Evolutionary conservation across 1,284 basidiomycete genomes (phyloP), one percentile per base, ranked within the genome.

Genomic region (Ceratobasidium sp.): DNA sequence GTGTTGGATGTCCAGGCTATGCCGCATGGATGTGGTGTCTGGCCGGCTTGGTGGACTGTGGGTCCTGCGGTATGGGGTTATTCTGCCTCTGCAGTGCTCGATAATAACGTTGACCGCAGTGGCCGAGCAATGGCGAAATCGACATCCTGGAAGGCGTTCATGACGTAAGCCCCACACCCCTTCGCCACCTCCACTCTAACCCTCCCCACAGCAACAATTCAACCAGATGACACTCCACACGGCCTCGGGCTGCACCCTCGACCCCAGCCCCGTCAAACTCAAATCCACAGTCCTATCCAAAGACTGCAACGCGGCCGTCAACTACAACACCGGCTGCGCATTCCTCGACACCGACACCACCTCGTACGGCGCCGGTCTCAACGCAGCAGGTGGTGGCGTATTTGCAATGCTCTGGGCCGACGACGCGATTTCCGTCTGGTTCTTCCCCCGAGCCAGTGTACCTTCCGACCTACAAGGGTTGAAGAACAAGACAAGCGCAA

Each of bases 191-290:
- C 68, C 25, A 76, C 67, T 1, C 51, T 62, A 29, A 52, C 46
- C 11, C 32, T 29, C 17, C 3, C 54, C 29, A 46, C 37, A 54
- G 52, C 62, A 67, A 46, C 52, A 62, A 44, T 56, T 67, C 40
- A 95, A 95, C 81, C 91, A 91, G 80, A 89, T 90, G 84, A 93
- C 92, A 0, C 86, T 94, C 0, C 93, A 95, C 84, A 91, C 86
- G 37, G 85, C 86, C 32, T 77, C 83, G 17, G 88, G 88, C n/a
- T 94, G 92, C 84, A 85, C 84, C 3, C 84, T 92, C 61, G 82
- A 81, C 22, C 82, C 86, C 7, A 40, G 46, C 19, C n/a, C n/a
- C n/a, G n/a, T 34, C 77, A 78, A 37, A 79, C 76, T 82, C 80
- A 56, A 49, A 59, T 65, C 64, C 25, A 76, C 69, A 17, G 62